These are phyloP conservation scores for Nigrospora oryzae DNA, from an alignment of 2,329 filamentous ascomycete genomes.

Conservation along the genomic window DNA sequence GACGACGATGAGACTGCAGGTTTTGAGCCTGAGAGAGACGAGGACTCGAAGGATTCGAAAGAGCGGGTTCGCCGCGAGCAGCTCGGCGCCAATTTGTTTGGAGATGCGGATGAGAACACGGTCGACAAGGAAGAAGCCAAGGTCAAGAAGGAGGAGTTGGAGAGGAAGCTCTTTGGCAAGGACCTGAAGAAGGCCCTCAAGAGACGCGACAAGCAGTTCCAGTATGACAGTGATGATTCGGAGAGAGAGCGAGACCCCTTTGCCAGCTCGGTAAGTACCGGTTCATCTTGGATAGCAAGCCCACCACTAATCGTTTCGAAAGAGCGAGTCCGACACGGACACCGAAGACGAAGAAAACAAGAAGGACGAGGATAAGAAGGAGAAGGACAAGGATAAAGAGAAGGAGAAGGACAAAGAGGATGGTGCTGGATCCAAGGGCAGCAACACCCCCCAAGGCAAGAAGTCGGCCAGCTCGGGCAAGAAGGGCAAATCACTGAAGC, in stretches of 20 bases:
- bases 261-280: constrained; percentile 37
- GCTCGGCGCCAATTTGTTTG: constrained; percentile 79
- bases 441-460: constrained; percentile 45
- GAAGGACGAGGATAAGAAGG: constrained; percentile 31
- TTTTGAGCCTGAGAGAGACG: constrained; percentile 72
- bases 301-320: constrained; percentile 14
- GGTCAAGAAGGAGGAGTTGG: constrained; percentile 58
- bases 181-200: constrained; percentile 71
- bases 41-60: constrained; percentile 65
- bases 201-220: constrained; percentile 77
- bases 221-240: constrained; percentile 67
- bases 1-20: constrained; percentile 77
- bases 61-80: constrained; percentile 72
- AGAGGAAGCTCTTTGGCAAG: constrained; percentile 65
- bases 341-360: constrained; percentile 52
- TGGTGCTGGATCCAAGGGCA: constrained; percentile 60
- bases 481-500: constrained; percentile 62
- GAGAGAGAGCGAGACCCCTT: constrained; percentile 39
- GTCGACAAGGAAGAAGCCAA: constrained; percentile 69
- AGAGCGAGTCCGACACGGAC: constrained; percentile 42
- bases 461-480: constrained; percentile 36
- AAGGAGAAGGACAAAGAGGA: constrained; percentile 40
- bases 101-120: constrained; percentile 58
- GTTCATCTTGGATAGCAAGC: constrained; percentile 10
- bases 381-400: constrained; percentile 25